Evolutionary conservation across 371 early-diverging fungal species (phyloP), one percentile per base, ranked within the genome.

Genomic region (Choanephora cucurbitarum): DNA sequence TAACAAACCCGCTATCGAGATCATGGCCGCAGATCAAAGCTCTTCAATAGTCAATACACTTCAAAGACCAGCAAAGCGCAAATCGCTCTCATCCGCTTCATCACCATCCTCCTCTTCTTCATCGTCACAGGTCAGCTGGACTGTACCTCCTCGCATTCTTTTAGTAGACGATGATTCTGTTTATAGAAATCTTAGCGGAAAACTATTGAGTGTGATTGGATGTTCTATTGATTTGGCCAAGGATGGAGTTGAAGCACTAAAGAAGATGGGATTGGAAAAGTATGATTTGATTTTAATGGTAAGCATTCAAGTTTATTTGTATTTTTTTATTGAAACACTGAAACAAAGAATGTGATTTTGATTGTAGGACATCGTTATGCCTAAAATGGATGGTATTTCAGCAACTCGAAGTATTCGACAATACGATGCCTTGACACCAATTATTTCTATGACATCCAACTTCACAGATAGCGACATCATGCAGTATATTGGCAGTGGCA

Each of bases 281-380:
- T 90, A 90, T 55, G 92, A 91, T 60, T 72, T 91, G 39, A 88
- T 91, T 14, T 68, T 91, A 6, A 90, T 91, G 91, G 89, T 86
- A 81, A 57, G 49, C 34, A 9, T 19, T 22, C 46, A 6, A 10
- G 24, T 18, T 44, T 53, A 33, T 19, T 44, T 31, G 5, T 40
- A 31, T 44, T 31, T n/a, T n/a, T n/a, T 6, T 28, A 28, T 7
- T 28, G 28, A 28, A 28, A 28, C 37, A 14, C 37, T 37, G 37
- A 37, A 9, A 37, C n/a, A 37, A 14, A 5, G 11, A 32, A 47
- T 32, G 22, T 24, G 14, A 28, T 45, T n/a, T n/a, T n/a, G n/a
- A 24, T n/a, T 53, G 33, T 63, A 86, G 86, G 90, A 91, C 60
- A 88, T 89, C 44, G 77, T 86, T 31, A 88, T 90, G 85, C 90